Base-by-base conservation (phyloP, 1,284 basidiomycete genomes). In the Gastroboletus turbinatus region DNA sequence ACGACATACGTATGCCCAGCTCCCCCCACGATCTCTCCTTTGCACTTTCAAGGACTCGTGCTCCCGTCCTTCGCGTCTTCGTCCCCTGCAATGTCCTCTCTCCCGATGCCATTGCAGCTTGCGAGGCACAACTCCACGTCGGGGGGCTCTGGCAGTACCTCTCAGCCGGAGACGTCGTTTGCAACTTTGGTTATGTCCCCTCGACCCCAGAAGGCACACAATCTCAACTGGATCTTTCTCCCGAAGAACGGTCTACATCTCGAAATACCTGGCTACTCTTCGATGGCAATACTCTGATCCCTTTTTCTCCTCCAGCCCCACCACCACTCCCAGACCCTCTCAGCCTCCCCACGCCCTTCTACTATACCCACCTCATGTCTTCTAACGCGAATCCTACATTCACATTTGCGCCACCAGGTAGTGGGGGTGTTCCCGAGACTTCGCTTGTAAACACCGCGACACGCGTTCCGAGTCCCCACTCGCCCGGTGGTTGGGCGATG, bases 51-150 rank as follows among this genome's bases (percentile, higher is more conserved):
- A 80, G 86, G 19, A 75, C 74, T 3, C 84, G 88, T 19, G 87
- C 89, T 2, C 89, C 89, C 2, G 76, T 91, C 48, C 72, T 90
- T 40, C 84, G 88, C 35, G 84, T 87, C 42, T 92, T 88, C 60
- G 82, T 88, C 32, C 89, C 89, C 5, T 90, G 85, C 62, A 74
- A 80, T 0, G 72, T 72, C 16, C 73, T 88, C 35, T 76, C 82
- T 47, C 76, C 77, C 2, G 72, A 73, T 27, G 75, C 79, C 17
- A 73, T 89, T 40, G 65, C 76, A 4, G 73, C 74, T 7, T 89
- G 87, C 66, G 84, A 89, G 66, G 76, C 81, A 44, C 86, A 90
- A 67, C 77, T 92, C 7, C 71, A 80, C 19, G 75, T 78, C 2
- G 78, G 79, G 3, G 85, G 82, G 0, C 75, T 92, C 6, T 91